Evolutionary conservation across 352 stramenopile genomes (phyloP).

Genomic region (Heterotrichella gracilis): DNA sequence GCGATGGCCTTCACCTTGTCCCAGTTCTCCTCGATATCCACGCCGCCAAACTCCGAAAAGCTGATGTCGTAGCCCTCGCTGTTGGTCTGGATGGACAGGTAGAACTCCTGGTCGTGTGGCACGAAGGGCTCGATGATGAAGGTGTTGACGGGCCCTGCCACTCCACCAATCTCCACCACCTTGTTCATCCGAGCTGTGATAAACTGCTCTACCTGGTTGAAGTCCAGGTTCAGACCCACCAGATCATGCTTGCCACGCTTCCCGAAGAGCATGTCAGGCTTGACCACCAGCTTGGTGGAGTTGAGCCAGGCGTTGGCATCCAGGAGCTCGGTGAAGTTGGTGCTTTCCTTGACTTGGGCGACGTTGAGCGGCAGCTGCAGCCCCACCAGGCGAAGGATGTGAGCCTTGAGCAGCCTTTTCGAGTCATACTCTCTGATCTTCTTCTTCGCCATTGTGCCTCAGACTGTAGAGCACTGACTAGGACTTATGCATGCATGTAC

Average conservation of each 20-base stretch:
- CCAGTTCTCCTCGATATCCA: background rate
- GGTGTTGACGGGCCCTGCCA: slow-evolving; percentile 55
- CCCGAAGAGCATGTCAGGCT: slow-evolving; percentile 89
- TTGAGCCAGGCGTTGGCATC: slow-evolving; percentile 40
- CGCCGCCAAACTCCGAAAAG: slow-evolving; percentile 28
- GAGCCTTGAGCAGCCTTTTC: no score
- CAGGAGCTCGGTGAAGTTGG: slow-evolving; percentile 23
- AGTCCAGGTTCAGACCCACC: slow-evolving; percentile 61
- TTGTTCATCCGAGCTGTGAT: slow-evolving; percentile 60
- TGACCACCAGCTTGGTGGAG: slow-evolving; percentile 53
- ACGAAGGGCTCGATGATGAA: slow-evolving; percentile 91
- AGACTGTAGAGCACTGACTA: no score
- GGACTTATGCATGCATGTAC: no score
- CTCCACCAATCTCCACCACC: slow-evolving; percentile 48
- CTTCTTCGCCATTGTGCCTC: no score
- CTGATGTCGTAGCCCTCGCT: slow-evolving; percentile 66
- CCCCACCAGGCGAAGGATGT: no score
- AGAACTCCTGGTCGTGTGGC: slow-evolving; percentile 72
- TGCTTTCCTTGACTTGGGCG: background rate
- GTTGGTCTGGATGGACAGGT: slow-evolving; percentile 72
- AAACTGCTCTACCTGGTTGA: slow-evolving; percentile 54
- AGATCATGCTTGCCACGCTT: slow-evolving; percentile 65
- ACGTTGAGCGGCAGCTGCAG: no score
- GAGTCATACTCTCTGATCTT: no score
- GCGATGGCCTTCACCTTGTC: background rate